Percentiles rank a stretch among this genome's conserved stretches.
Conservation (phyloP, 2,329 filamentous ascomycete species). For the Aureobasidium sp. region DNA sequence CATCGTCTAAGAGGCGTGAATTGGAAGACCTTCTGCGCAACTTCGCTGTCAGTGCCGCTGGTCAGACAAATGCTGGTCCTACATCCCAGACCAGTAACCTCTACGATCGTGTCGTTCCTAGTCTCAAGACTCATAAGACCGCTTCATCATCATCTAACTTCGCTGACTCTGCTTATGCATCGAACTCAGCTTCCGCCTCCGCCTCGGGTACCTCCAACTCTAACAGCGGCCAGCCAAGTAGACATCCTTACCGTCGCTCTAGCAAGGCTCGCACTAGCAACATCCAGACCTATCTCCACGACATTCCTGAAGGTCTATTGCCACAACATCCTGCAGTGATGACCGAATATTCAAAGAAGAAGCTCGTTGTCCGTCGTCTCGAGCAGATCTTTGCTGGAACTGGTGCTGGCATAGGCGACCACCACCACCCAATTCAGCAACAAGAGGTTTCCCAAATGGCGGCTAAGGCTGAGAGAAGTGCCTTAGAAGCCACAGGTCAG, state of each 20-base stretch:
- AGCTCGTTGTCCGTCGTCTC: slow-evolving; percentile 64
- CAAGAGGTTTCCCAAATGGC: slow-evolving; percentile 52
- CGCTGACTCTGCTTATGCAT: slow-evolving; percentile 55
- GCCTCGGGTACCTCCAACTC: slow-evolving; percentile 36
- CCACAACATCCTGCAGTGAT: slow-evolving; percentile 51
- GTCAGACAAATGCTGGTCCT: slow-evolving; percentile 37
- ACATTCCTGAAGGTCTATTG: slow-evolving; percentile 63
- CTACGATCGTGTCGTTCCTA: slow-evolving; percentile 34
- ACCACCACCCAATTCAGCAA: slow-evolving; percentile 47
- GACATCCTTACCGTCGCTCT: slow-evolving; percentile 19
- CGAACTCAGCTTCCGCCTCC: slow-evolving; percentile 45
- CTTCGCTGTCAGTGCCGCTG: slow-evolving; percentile 55
- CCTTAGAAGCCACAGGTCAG: slow-evolving; percentile 35
- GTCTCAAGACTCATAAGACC: slow-evolving; percentile 49
- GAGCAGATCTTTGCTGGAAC: slow-evolving; percentile 80
- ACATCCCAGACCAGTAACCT: slow-evolving; percentile 18
- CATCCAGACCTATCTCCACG: slow-evolving; percentile 62
- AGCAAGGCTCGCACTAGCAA: slow-evolving; percentile 45
- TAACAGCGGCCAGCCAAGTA: slow-evolving; percentile 20
- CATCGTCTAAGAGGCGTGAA: slow-evolving; percentile 66
- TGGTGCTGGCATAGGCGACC: slow-evolving; percentile 35
- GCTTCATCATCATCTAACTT: slow-evolving; percentile 52
- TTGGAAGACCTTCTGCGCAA: slow-evolving; percentile 65
- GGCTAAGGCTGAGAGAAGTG: slow-evolving; percentile 39
- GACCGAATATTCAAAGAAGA: slow-evolving; percentile 69